Percentiles rank a stretch among this genome's conserved stretches.
These are phyloP conservation scores for Mucor circinelloides DNA, from an alignment of 371 early-diverging fungal genomes.

Conservation along the genomic window DNA sequence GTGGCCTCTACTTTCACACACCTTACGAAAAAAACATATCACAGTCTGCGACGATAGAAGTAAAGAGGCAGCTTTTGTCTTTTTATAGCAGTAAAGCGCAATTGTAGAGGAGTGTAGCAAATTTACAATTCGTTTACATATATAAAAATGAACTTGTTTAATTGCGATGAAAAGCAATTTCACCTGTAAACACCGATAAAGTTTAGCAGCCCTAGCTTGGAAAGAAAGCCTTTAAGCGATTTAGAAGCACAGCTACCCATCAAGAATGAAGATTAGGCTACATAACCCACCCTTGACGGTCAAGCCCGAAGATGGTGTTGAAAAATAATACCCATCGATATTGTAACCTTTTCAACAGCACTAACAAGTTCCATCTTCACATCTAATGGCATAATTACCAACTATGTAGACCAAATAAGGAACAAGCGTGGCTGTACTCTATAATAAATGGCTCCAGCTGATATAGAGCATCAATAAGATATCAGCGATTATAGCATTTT, in stretches of 20 bases:
- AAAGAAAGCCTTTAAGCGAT: too few relatives aligned
- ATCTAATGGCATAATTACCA: slow-evolving; percentile 8
- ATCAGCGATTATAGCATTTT: not conserved
- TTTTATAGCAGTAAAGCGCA: too few relatives aligned
- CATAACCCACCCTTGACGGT: slow-evolving; percentile 20
- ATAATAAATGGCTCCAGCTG: not conserved
- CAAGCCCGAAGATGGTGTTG: slow-evolving; percentile 24
- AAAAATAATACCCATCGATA: slow-evolving; percentile 14
- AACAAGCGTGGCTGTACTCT: slow-evolving; percentile 17
- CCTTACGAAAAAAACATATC: too few relatives aligned
- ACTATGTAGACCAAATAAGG: slow-evolving; percentile 17
- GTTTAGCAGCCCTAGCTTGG: too few relatives aligned
- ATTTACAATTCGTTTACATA: too few relatives aligned
- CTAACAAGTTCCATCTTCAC: slow-evolving; percentile 21
- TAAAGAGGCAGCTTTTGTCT: too few relatives aligned
- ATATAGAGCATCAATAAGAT: not conserved
- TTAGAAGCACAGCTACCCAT: slow-evolving; percentile 12
- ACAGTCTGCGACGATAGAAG: too few relatives aligned
- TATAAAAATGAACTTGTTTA: too few relatives aligned
- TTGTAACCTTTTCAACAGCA: slow-evolving; percentile 16
- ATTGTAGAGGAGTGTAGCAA: too few relatives aligned
- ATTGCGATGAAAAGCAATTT: too few relatives aligned
- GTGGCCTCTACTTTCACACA: too few relatives aligned
- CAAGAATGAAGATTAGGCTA: slow-evolving; percentile 16
- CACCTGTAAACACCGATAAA: too few relatives aligned